Percentiles rank a stretch among this genome's conserved stretches.
Evolutionary conservation across 345 rosid genomes (phyloP).

Genomic region (Euphorbia tirucalli): DNA sequence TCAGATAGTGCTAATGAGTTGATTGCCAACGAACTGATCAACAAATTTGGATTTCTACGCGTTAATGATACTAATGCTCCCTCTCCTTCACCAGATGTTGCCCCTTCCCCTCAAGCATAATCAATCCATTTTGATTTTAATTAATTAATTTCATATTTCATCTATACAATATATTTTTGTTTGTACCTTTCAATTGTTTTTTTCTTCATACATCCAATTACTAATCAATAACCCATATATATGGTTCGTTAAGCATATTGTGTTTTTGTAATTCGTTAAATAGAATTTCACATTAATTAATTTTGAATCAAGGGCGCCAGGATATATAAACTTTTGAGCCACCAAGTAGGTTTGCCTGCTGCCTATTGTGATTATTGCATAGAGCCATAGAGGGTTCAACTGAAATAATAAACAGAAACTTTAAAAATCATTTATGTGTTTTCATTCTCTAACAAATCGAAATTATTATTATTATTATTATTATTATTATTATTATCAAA

Average conservation of each 20-base stretch:
- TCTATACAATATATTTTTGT: not conserved
- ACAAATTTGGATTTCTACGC: slow-evolving; percentile 56
- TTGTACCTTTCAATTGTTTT: not conserved
- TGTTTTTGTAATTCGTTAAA: not conserved
- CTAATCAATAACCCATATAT: too few relatives aligned
- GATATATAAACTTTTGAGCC: too few relatives aligned
- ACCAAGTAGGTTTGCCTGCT: too few relatives aligned
- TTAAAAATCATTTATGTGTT: too few relatives aligned
- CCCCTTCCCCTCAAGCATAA: not conserved
- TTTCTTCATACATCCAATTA: not conserved
- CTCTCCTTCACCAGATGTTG: slow-evolving; percentile 15
- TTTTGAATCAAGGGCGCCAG: not conserved
- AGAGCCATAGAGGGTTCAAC: too few relatives aligned
- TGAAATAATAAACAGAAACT: too few relatives aligned
- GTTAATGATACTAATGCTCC: slow-evolving; percentile 21
- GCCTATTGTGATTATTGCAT: too few relatives aligned
- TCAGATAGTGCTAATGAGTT: slow-evolving; percentile 74
- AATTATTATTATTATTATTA: too few relatives aligned
- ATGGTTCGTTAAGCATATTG: not conserved
- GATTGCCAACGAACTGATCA: slow-evolving; percentile 75
- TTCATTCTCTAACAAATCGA: too few relatives aligned
- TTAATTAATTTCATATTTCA: too few relatives aligned
- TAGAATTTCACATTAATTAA: not conserved
- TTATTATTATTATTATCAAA: too few relatives aligned
- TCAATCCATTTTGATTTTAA: not conserved